A percentile compares a stretch with the other conserved stretches of the same genome.
Conservation (phyloP, 805 yeast genomes). For the Suhomyces canberraensis region DNA sequence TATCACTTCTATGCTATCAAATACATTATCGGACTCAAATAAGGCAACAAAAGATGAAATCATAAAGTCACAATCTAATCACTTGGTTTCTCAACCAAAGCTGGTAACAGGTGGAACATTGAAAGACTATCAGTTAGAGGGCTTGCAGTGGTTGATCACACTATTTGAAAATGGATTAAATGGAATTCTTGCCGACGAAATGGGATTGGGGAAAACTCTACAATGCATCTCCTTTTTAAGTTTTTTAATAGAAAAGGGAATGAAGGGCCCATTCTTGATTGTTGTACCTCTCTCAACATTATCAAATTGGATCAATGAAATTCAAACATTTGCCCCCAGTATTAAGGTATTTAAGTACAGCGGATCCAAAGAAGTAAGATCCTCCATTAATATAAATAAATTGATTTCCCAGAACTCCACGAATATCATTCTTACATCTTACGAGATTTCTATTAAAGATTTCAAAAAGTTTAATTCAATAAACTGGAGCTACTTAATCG, state of each 20-base stretch:
- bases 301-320: constrained; percentile 79
- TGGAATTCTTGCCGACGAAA: constrained; percentile 95
- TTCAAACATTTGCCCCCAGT: constrained; percentile 68
- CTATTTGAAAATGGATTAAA: constrained; percentile 90
- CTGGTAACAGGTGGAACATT: constrained; percentile 48
- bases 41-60: constrained; percentile 19
- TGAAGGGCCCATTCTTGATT: constrained; percentile 72
- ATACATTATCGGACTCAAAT: constrained; percentile 15
- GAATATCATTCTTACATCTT: constrained; percentile 72
- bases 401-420: constrained; percentile 16
- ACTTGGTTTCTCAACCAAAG: constrained; percentile 19
- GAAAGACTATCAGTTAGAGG: constrained; percentile 85
- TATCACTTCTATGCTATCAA: constrained; percentile 12
- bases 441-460: constrained; percentile 77
- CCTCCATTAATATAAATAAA: constrained; percentile 30
- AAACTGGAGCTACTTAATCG: constrained; percentile 80
- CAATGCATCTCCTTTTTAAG: constrained; percentile 81
- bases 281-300: constrained; percentile 84
- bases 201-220: constrained; percentile 94
- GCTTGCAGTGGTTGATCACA: constrained; percentile 86
- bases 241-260: constrained; percentile 73
- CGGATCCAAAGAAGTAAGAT: constrained; percentile 61
- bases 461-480: constrained; percentile 48
- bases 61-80: constrained; percentile 22
- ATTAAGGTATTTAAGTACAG: constrained; percentile 60